Base-by-base conservation (phyloP, 495 filamentous ascomycete genomes). In the Daldinia concentrica region DNA sequence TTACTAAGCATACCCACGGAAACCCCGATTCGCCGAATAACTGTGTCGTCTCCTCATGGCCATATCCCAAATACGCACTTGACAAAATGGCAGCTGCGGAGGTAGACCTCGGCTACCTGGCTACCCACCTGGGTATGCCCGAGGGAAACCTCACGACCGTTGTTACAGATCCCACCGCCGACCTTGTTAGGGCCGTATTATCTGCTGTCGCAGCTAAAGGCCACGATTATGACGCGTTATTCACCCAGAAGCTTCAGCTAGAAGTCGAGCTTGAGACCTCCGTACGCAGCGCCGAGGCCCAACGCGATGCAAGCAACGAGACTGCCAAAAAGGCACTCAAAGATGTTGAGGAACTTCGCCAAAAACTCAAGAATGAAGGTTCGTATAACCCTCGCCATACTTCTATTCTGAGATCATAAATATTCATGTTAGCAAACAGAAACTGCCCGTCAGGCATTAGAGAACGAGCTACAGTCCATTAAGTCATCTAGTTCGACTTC, bases 201-300 rank as follows among this genome's bases (percentile, higher is more conserved):
- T 79, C 85, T 11, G 85, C 86, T 3, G 86, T 98, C 55, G 84
- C 88, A 24, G 82, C 83, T 30, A 96, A 93, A 80, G 91, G 92
- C 30, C 90, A 88, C 54, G 94, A 97, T 71, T 86, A 87, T 71
- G 93, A 97, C 71, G 86, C 89, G 41, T 79, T 95, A 14, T 89
- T 87, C 66, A 89, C 94, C 6, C 91, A 95, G 50, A 97, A 97
- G 79, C 86, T 97, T 50, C 90, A 91, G 58, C 78, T 91, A 15
- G 92, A 94, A 63, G 93, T 98, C n/a, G 95, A 98, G 81, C 84
- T 98, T 9, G 95, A 98, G 78, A 94, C 91, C 80, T 89, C 90
- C 27, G 90, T 96, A 15, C 89, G 92, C 41, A 90, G 85, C 64
- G 90, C 89, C 43, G 95, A 98, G 75, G 89, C 90, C 15, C 91